A percentile compares a stretch with the other conserved stretches of the same genome.
phyloP scores from a whole-genome alignment of 805 yeast species.

The Yamadazyma olivae region DNA sequence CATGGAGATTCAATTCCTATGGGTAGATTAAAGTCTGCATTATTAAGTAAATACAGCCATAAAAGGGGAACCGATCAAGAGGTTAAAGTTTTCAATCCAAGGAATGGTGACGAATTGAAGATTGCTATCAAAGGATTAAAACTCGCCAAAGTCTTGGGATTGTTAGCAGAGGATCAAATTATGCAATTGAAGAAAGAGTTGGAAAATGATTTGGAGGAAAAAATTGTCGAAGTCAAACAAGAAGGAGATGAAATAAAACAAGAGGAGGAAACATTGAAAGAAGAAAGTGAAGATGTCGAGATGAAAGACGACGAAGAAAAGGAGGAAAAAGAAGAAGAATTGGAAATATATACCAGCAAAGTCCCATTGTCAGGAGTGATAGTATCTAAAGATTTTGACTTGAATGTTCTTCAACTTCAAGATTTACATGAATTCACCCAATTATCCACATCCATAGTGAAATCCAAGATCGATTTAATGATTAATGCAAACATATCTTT shows the following conservation, averaged over 20 bases:
- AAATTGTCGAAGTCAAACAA: conserved; percentile 28
- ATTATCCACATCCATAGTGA: conserved; percentile 77
- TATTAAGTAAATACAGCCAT: conserved; percentile 78
- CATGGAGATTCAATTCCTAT: conserved; percentile 98
- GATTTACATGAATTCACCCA: conserved; percentile 90
- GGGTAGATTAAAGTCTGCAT: conserved; percentile 94
- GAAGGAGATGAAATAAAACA: conserved; percentile 15
- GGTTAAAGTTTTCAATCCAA: conserved; percentile 87
- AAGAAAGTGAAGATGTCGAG: conserved; percentile 8
- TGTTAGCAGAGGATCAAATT: conserved; percentile 46
- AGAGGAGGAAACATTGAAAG: conserved; percentile 35
- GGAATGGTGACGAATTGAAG: conserved; percentile 77
- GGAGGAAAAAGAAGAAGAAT: conserved; percentile 10
- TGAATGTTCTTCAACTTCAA: conserved; percentile 75
- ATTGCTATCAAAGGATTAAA: conserved; percentile 80
- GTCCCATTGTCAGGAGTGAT: conserved; percentile 71
- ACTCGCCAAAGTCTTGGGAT: conserved; percentile 69
- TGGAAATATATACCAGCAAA: conserved; percentile 18
- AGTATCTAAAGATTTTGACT: conserved; percentile 87
- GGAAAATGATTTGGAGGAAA: conserved; percentile 48
- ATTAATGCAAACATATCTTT: conserved; percentile 80
- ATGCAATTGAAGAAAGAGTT: conserved; percentile 44
- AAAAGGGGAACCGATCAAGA: conserved; percentile 85
- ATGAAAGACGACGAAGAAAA: conserved; percentile 7
- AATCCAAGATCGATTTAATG: conserved; percentile 74